Evolutionary conservation across 78 protist species (phyloP).

Genomic region (Monocercomonoides exilis): DNA sequence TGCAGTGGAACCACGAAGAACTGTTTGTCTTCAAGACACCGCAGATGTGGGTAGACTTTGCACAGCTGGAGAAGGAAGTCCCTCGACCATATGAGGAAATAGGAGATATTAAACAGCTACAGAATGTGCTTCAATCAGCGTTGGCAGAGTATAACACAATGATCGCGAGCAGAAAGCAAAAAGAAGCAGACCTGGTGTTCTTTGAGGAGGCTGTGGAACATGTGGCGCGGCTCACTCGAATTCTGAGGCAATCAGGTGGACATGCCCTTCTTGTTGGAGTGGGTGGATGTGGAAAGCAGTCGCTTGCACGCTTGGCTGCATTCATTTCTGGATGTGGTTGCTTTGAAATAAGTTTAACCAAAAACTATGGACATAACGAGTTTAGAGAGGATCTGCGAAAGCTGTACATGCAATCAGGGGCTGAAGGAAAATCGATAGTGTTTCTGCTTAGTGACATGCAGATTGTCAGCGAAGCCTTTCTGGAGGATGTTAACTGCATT

Average conservation of each 20-base stretch:
- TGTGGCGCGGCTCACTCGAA: conserved; percentile 34
- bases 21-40: too few species aligned
- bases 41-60: too few species aligned
- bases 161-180: not conserved
- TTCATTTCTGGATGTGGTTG: conserved; percentile 18
- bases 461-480: conserved; percentile 55
- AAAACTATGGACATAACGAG: conserved; percentile 41
- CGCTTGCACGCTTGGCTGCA: conserved; percentile 38
- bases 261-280: conserved; percentile 49
- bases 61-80: too few species aligned
- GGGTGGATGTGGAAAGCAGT: conserved; percentile 51
- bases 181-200: conserved; percentile 42
- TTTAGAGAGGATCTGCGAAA: conserved; percentile 54
- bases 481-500: conserved; percentile 65
- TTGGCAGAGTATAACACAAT: not conserved
- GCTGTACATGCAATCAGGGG: conserved; percentile 45
- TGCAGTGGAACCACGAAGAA: too few species aligned
- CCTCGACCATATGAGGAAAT: not conserved
- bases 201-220: conserved; percentile 41
- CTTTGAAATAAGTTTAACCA: conserved; percentile 36
- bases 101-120: not conserved
- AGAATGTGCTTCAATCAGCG: not conserved
- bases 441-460: conserved; percentile 59
- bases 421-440: conserved; percentile 22
- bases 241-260: conserved; percentile 40